phyloP scores from a whole-genome alignment of 495 filamentous ascomycete species.

The Penicillium herquei region DNA sequence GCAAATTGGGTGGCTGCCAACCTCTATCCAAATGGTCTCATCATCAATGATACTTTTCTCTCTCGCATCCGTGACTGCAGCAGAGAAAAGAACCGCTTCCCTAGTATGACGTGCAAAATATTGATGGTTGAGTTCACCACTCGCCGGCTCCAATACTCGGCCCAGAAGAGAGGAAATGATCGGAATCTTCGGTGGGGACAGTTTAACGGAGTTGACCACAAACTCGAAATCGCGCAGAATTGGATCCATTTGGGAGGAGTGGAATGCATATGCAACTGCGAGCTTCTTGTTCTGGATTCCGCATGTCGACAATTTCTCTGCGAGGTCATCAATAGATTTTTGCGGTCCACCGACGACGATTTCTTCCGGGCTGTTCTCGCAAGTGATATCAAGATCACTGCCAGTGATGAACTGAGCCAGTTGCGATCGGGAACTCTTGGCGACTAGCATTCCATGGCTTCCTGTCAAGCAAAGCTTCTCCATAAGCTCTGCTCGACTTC shows the following conservation, averaged over 20 bases:
- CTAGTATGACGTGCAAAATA: slow-evolving; percentile 29
- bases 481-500: slow-evolving; percentile 69
- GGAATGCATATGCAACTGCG: slow-evolving; percentile 54
- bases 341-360: slow-evolving; percentile 60
- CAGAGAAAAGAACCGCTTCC: slow-evolving; percentile 30
- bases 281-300: slow-evolving; percentile 33
- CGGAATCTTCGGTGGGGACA: slow-evolving; percentile 30
- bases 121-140: slow-evolving; percentile 16
- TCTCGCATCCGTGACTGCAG: slow-evolving; percentile 23
- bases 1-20: slow-evolving; percentile 42
- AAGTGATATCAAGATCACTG: slow-evolving; percentile 18
- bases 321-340: slow-evolving; percentile 29
- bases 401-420: not conserved
- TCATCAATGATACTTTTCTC: slow-evolving; percentile 18
- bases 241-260: slow-evolving; percentile 51
- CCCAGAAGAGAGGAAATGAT: slow-evolving; percentile 33
- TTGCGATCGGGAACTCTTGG: slow-evolving; percentile 31
- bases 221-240: slow-evolving; percentile 47
- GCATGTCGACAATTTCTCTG: slow-evolving; percentile 1
- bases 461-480: not conserved
- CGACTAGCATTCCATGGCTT: slow-evolving; percentile 54
- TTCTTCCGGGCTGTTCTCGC: slow-evolving; percentile 60
- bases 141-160: slow-evolving; percentile 7
- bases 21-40: slow-evolving; percentile 34
- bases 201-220: slow-evolving; percentile 31